Conservation (phyloP, 148 eudicot genomes). For the Mesembryanthemum crystallinum region DNA sequence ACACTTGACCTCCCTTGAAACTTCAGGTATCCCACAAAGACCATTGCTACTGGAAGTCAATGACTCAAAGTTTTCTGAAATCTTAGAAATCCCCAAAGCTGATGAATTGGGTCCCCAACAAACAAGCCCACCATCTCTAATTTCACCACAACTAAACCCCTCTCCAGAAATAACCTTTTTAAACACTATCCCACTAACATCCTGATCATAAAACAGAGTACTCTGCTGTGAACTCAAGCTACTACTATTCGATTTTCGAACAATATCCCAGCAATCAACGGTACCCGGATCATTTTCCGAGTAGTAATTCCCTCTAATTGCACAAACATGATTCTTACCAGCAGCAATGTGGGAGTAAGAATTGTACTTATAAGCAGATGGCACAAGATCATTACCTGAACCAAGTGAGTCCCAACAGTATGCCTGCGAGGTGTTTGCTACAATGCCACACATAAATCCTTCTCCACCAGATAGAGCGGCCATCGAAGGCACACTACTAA, state of each 20-base stretch:
- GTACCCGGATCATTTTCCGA: constrained; percentile 38
- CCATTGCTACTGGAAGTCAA: constrained; percentile 53
- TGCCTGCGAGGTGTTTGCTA: constrained; percentile 61
- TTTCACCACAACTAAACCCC: constrained; percentile 72
- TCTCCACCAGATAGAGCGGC: constrained; percentile 74
- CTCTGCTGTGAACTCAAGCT: constrained; percentile 50
- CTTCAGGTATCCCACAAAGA: constrained; percentile 60
- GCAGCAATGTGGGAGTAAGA: constrained; percentile 69
- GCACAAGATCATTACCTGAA: constrained; percentile 54
- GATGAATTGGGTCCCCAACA: constrained; percentile 90
- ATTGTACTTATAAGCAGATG: constrained; percentile 32
- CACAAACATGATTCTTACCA: constrained; percentile 80
- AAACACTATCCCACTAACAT: constrained; percentile 33
- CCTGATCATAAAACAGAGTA: constrained; percentile 52
- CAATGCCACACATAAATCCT: constrained; percentile 73
- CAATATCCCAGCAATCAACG: constrained; percentile 90
- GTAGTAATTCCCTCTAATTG: constrained; percentile 57
- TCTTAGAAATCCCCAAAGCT: constrained; percentile 35
- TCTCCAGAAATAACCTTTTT: constrained; percentile 71
- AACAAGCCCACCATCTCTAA: constrained; percentile 44
- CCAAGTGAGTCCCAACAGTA: constrained; percentile 66
- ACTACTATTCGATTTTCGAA: constrained; percentile 21
- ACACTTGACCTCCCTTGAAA: constrained; percentile 57
- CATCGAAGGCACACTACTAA: constrained; percentile 53
- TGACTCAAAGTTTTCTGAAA: constrained; percentile 31